Base-by-base conservation (phyloP, 1,284 basidiomycete genomes). In the Malassezia slooffiae region DNA sequence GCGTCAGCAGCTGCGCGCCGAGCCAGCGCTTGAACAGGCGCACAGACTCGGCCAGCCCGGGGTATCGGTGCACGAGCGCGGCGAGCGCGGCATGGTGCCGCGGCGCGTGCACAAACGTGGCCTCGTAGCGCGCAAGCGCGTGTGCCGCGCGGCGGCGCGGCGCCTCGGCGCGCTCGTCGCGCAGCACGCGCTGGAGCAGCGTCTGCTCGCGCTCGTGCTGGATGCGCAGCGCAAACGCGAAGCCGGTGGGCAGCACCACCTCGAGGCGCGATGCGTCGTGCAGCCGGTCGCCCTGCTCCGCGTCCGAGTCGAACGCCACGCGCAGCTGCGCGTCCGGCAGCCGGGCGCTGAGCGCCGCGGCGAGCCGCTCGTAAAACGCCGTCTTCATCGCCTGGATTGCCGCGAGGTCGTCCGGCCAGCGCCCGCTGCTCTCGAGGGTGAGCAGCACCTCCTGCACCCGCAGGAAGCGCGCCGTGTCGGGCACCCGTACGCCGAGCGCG, bases 311-410 rank as follows among this genome's bases (percentile, higher is more conserved):
- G 13, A 80, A 70, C 6, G 54, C 61, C 6, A 68, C 55, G 10
- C 34, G 34, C 16, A 46, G 39, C 6, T 8, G 19, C 10, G 31
- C 41, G 15, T 37, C 43, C 9, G 43, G 38, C 27, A 63, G 44
- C 41, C 55, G 55, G 38, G 41, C 46, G 31, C 31, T 27, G n/a
- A 68, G 46, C 16, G 55, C 47, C n/a, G 40, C 38, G 20, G 58
- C 57, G 34, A 68, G 55, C 27, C 57, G 55, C 32, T 69, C 62
- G 34, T 57, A 59, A 67, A 97, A 83, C 0, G 91, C 91, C 2
- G 93, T 75, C 71, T 97, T 97, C 72, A 90, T 84, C 57, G 87
- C 88, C 70, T 95, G 90, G 34, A 96, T 83, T 0, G 89, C 88
- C 13, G 75, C 76, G 1, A 97, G 76, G 59, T 97, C 89, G 62